Evolutionary conservation across 2,329 filamentous ascomycete genomes (phyloP), one percentile per base, ranked within the genome.

Genomic region (Botrytis squamosa): DNA sequence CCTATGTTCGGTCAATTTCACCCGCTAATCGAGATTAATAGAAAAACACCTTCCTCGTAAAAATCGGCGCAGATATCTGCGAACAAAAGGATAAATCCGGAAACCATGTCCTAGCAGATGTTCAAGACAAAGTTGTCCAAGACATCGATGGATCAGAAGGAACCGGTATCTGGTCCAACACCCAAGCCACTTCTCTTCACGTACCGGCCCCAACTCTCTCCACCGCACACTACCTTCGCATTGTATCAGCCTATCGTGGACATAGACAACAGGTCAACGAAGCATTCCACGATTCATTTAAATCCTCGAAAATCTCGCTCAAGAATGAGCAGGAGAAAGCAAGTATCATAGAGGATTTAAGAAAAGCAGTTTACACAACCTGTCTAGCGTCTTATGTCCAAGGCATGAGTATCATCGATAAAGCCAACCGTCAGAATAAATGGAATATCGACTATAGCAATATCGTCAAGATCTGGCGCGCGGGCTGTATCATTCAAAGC

Each of bases 401-500:
- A 80, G 91, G 91, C 10, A 83, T 93, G 67, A 88, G 91, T 77
- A 82, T 92, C 66, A 89, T 93, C 76, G 86, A 87, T 8, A 85
- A 84, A 40, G 87, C 88, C 0, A 88, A 90, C 77, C 82, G 84
- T 60, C 83, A 87, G 46, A 85, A 91, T 78, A 84, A 85, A 46
- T 93, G 91, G 90, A 83, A 84, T 59, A 85, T 90, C 73, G 81
- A 88, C 76, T 87, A 87, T 77, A 79, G 22, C 83, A 84, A 42
- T 83, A 89, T 4, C 18, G 82, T 89, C 65, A 84, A 88, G 78
- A 89, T 93, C 76, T 93, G 91, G 91, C 86, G 89, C 3, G 88
- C 85, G 0, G 91, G 91, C 12, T 93, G 91, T 81, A 93, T 93
- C 80, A 93, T 93, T 79, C 88, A 90, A 78, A 86, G 88, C 1